Evolutionary conservation across 257 asterid genomes (phyloP).

Genomic region (Plantago elongata): DNA sequence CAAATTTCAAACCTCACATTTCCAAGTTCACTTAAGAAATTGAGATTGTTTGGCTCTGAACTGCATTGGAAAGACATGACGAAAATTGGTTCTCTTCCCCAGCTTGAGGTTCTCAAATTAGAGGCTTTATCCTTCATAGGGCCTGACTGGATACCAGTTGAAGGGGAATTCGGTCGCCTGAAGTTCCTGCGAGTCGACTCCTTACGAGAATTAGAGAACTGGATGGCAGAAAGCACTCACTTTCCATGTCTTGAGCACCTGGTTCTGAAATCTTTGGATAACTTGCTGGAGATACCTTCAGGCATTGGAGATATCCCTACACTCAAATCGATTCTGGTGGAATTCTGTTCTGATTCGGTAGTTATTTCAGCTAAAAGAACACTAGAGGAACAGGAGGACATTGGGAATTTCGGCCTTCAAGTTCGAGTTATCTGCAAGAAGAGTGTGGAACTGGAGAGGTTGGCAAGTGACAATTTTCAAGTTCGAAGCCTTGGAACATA

Average conservation of each 20-base stretch:
- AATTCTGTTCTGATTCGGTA: neutral
- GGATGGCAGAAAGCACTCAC: constrained; percentile 8
- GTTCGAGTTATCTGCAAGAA: neutral
- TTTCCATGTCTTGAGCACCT: constrained; percentile 26
- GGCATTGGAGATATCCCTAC: constrained; percentile 15
- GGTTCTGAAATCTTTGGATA: neutral
- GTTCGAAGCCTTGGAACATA: no score
- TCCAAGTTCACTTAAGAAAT: constrained; percentile 6
- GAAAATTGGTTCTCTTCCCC: constrained; percentile 7
- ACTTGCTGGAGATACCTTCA: constrained; percentile 22
- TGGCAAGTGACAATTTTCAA: no score
- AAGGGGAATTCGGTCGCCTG: constrained; percentile 4
- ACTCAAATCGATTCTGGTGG: constrained; percentile 3
- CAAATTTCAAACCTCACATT: constrained; percentile 1
- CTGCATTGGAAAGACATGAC: constrained; percentile 5
- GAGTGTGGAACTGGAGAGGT: no score
- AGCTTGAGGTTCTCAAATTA: constrained; percentile 8
- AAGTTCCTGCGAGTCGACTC: neutral
- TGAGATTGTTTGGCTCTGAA: neutral
- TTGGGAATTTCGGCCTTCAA: constrained; percentile 12
- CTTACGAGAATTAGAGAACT: neutral
- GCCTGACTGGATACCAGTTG: constrained; percentile 4
- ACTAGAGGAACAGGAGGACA: constrained; percentile 19
- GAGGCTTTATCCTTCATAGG: neutral
- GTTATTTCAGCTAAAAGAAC: constrained; percentile 10